These are phyloP conservation scores for Monilinia aucupariae DNA, from an alignment of 2,329 filamentous ascomycete genomes.

Conservation along the genomic window DNA sequence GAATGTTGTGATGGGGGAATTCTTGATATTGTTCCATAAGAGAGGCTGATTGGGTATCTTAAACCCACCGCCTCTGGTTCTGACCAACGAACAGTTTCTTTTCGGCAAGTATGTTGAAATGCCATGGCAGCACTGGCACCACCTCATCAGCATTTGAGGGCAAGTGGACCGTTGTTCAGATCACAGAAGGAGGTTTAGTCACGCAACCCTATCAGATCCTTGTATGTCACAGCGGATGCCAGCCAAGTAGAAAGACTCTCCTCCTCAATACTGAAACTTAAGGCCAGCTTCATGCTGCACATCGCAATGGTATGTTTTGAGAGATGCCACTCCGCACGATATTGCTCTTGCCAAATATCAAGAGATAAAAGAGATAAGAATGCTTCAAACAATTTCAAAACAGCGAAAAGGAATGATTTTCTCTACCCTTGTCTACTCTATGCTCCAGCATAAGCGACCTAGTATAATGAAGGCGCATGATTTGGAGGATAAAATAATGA, in stretches of 20 bases:
- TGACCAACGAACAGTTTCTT: background rate
- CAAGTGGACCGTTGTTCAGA: background rate
- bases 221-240: background rate
- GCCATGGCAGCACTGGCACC: background rate
- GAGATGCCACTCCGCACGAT: background rate
- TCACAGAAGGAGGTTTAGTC: background rate
- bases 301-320: background rate
- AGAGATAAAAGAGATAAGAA: background rate
- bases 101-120: background rate
- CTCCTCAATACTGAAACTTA: background rate
- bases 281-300: background rate
- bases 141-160: background rate
- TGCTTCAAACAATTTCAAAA: background rate
- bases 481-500: background rate
- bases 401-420: background rate
- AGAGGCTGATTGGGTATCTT: background rate
- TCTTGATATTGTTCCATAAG: background rate
- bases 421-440: background rate
- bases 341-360: background rate
- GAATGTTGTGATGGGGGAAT: background rate
- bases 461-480: background rate
- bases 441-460: background rate
- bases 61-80: background rate
- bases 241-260: background rate
- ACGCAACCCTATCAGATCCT: background rate